Evolutionary conservation across 495 filamentous ascomycete genomes (phyloP).

Genomic region (Hypoxylon subgilvum): DNA sequence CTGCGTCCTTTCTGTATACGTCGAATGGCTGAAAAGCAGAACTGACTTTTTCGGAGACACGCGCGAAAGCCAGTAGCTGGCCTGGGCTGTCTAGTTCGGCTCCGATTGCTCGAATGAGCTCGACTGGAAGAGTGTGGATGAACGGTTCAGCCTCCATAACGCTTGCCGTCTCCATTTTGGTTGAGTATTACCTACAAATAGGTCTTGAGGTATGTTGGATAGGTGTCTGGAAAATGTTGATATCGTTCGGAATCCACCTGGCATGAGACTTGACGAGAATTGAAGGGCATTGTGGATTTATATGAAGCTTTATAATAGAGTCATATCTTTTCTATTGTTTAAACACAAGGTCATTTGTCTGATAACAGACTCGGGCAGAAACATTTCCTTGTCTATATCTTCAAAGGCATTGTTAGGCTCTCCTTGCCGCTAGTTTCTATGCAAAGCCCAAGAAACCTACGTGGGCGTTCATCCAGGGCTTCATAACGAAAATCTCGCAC

Average conservation of each 20-base stretch:
- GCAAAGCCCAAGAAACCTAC: no score
- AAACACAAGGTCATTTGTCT: no score
- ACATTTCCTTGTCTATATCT: no score
- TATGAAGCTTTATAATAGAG: no score
- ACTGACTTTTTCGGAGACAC: neutral
- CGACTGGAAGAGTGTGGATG: neutral
- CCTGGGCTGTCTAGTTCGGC: neutral
- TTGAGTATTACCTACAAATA: neutral
- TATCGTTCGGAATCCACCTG: neutral
- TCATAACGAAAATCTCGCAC: no score
- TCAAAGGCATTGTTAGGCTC: no score
- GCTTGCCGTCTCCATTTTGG: neutral
- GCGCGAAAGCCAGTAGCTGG: constrained; percentile 1
- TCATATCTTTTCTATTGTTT: no score
- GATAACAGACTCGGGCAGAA: no score
- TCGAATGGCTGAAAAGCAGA: neutral
- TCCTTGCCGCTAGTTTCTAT: no score
- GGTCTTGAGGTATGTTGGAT: neutral
- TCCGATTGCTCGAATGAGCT: constrained; percentile 9
- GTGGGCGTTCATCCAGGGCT: no score
- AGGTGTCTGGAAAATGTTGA: neutral
- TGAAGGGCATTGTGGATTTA: no score
- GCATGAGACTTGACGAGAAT: no score
- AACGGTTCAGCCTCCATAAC: neutral
- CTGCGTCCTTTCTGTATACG: constrained; percentile 1